A percentile compares a stretch with the other conserved stretches of the same genome.
Conservation (phyloP, 2,329 filamentous ascomycete species). For the Stenocarpella maydis region DNA sequence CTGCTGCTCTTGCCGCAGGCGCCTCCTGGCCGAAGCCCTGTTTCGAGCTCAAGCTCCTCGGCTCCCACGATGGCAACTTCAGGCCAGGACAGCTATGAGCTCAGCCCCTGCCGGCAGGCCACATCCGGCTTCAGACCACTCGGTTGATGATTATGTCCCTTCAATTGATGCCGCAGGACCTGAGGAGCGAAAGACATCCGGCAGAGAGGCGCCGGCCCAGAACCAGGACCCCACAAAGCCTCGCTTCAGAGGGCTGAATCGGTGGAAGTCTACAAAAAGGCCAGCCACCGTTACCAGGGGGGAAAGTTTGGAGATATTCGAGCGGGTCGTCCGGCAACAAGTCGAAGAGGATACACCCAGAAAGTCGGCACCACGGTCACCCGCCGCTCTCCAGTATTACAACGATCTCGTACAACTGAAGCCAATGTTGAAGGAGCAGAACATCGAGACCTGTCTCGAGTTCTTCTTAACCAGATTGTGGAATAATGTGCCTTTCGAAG, state of each 20-base stretch:
- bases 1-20: constrained; percentile 30
- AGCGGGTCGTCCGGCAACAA: constrained; percentile 29
- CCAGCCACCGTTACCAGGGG: background rate
- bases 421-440: constrained; percentile 40
- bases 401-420: constrained; percentile 42
- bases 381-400: constrained; percentile 39
- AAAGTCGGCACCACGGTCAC: background rate
- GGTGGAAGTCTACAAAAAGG: constrained; percentile 1
- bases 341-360: background rate
- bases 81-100: background rate
- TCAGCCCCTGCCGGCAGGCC: background rate
- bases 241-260: constrained; percentile 16
- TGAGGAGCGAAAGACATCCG: background rate
- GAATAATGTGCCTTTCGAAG: constrained; percentile 31
- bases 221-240: background rate
- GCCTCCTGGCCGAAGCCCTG: constrained; percentile 23
- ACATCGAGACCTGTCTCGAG: constrained; percentile 39
- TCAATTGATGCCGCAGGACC: constrained; percentile 25
- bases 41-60: constrained; percentile 36
- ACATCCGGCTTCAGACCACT: background rate
- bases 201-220: background rate
- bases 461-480: constrained; percentile 45
- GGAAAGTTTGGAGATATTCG: constrained; percentile 29
- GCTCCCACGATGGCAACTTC: constrained; percentile 27
- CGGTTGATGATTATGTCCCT: constrained; percentile 19